phyloP scores from a whole-genome alignment of 2,329 filamentous ascomycete species.

The Hypoxylon sp. region DNA sequence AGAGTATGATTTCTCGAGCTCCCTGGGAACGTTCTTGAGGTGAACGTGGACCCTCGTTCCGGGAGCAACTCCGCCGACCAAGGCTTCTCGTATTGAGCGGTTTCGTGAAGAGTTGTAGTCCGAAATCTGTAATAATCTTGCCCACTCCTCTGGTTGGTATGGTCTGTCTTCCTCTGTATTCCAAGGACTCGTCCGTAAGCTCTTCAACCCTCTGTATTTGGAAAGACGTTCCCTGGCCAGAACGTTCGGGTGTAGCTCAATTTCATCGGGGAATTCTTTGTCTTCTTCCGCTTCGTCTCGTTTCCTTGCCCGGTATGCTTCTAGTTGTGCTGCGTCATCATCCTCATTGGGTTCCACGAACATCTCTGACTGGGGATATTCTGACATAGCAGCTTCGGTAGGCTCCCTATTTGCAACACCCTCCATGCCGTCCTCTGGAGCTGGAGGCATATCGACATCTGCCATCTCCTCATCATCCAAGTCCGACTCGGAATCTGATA shows the following conservation, averaged over 20 bases:
- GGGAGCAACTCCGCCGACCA: constrained; percentile 86
- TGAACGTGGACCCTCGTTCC: constrained; percentile 87
- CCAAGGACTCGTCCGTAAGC: constrained; percentile 87
- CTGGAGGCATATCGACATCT: constrained; percentile 59
- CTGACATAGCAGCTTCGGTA: constrained; percentile 83
- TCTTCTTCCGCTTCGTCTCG: constrained; percentile 88
- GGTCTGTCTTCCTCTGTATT: constrained; percentile 87
- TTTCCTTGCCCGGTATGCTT: constrained; percentile 82
- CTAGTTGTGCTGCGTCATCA: constrained; percentile 79
- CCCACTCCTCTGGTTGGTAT: constrained; percentile 91
- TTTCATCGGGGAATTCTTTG: constrained; percentile 95
- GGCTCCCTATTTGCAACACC: constrained; percentile 73
- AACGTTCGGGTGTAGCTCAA: constrained; percentile 90
- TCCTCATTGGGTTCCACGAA: constrained; percentile 90
- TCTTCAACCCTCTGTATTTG: constrained; percentile 92
- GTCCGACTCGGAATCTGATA: constrained; percentile 85
- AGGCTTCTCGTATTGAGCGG: constrained; percentile 80
- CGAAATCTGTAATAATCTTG: constrained; percentile 83
- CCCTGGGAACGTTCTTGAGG: constrained; percentile 65
- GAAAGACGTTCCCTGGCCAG: constrained; percentile 86
- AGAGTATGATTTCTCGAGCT: constrained; percentile 61
- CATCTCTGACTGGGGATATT: constrained; percentile 94
- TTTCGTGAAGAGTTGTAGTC: constrained; percentile 90
- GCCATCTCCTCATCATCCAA: constrained; percentile 69
- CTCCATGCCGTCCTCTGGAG: constrained; percentile 86